phyloP scores from a whole-genome alignment of 106 monocot genomes.

The Allium sativum region DNA sequence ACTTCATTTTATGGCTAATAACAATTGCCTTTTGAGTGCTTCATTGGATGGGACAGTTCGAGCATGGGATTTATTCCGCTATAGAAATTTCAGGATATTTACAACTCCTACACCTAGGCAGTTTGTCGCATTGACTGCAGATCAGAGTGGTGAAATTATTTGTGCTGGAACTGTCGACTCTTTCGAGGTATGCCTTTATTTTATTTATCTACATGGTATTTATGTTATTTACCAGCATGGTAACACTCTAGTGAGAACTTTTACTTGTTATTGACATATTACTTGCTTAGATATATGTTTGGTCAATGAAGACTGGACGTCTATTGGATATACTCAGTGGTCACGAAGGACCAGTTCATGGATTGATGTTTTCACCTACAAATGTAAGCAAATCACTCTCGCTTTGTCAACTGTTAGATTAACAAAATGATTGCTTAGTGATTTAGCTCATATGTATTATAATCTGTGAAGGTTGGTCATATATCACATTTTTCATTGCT shows the following conservation, averaged over 20 bases:
- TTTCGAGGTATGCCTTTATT: slow-evolving; percentile 62
- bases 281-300: slow-evolving; percentile 75
- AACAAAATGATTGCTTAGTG: not conserved
- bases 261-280: slow-evolving; percentile 4
- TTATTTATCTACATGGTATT: not conserved
- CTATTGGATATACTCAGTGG: slow-evolving; percentile 91
- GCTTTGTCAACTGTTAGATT: not conserved
- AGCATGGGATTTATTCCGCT: slow-evolving; percentile 96
- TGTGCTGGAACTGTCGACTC: slow-evolving; percentile 98
- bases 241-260: slow-evolving; percentile 1
- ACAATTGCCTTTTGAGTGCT: slow-evolving; percentile 86
- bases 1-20: slow-evolving; percentile 77
- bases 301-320: slow-evolving; percentile 96
- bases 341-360: slow-evolving; percentile 94
- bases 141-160: slow-evolving; percentile 91
- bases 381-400: slow-evolving; percentile 41
- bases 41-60: slow-evolving; percentile 96
- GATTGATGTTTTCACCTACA: slow-evolving; percentile 89
- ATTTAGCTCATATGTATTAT: not conserved
- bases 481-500: too few species aligned
- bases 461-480: too few species aligned
- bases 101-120: slow-evolving; percentile 87
- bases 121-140: slow-evolving; percentile 87
- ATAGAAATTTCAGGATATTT: slow-evolving; percentile 92
- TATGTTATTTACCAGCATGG: not conserved